phyloP scores from a whole-genome alignment of 495 filamentous ascomycete genomes.

The Neurospora tetraspora region DNA sequence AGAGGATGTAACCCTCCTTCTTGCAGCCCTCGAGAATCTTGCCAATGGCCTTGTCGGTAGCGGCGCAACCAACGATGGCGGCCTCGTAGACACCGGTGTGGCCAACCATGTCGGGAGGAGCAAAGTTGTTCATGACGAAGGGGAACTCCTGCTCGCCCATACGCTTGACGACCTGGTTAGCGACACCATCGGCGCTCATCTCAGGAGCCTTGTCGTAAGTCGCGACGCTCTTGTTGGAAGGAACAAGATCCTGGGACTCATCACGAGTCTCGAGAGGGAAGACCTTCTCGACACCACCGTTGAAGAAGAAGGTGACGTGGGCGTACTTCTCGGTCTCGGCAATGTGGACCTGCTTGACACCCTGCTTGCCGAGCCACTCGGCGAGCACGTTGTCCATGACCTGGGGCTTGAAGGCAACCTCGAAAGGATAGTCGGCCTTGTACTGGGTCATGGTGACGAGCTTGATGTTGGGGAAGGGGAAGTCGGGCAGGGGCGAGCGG shows the following conservation, averaged over 20 bases:
- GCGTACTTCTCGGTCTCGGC: conserved; percentile 99
- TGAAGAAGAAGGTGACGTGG: conserved; percentile 99
- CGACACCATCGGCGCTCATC: conserved; percentile 88
- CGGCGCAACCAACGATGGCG: conserved; percentile 74
- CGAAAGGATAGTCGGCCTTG: conserved; percentile 90
- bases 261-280: conserved; percentile 80
- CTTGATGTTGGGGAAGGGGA: conserved; percentile 87
- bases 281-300: conserved; percentile 94
- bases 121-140: conserved; percentile 99
- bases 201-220: conserved; percentile 95
- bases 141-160: conserved; percentile 73
- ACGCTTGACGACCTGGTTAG: conserved; percentile 74
- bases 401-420: conserved; percentile 88
- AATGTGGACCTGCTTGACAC: conserved; percentile 83
- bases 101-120: conserved; percentile 97
- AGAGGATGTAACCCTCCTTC: conserved; percentile 80
- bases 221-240: conserved; percentile 65
- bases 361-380: conserved; percentile 85
- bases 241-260: conserved; percentile 47
- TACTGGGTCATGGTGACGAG: conserved; percentile 98
- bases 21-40: conserved; percentile 87
- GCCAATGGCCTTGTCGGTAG: conserved; percentile 89
- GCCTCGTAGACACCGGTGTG: conserved; percentile 97
- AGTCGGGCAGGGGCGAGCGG: conserved; percentile 79
- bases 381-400: conserved; percentile 94